phyloP scores from a whole-genome alignment of 1,284 basidiomycete genomes.

The Vanrija sp. region DNA sequence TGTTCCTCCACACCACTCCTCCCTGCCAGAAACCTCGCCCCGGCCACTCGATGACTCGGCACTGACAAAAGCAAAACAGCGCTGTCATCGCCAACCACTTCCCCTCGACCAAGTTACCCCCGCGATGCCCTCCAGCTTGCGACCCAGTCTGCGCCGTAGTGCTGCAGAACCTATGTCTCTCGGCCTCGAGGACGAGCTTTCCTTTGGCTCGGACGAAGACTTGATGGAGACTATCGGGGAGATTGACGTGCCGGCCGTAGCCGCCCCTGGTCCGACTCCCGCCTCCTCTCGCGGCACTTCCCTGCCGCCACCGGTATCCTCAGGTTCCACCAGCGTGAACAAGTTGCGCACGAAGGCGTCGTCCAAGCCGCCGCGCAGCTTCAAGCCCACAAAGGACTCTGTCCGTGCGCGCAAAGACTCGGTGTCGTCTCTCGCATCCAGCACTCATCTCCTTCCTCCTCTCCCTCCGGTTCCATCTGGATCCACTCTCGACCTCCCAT shows the following conservation, averaged over 20 bases:
- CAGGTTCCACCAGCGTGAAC: no score
- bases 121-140: slow-evolving; percentile 1
- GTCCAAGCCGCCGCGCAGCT: background rate
- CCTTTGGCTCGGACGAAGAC: slow-evolving; percentile 40
- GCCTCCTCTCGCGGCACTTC: background rate
- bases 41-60: no score
- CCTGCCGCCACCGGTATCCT: slow-evolving; percentile 1
- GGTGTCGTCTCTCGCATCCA: background rate
- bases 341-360: background rate
- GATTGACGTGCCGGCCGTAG: slow-evolving; percentile 5
- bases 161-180: slow-evolving; percentile 10
- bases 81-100: background rate
- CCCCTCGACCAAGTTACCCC: background rate
- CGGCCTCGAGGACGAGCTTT: slow-evolving; percentile 43
- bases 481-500: slow-evolving; percentile 24
- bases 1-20: no score
- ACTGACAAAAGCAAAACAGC: background rate
- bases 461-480: slow-evolving; percentile 18
- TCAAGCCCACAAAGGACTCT: background rate
- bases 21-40: no score
- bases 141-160: slow-evolving; percentile 8
- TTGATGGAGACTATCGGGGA: slow-evolving; percentile 36
- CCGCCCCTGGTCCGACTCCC: background rate
- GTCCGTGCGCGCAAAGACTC: slow-evolving; percentile 7
- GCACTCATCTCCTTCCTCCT: slow-evolving; percentile 12